These are phyloP conservation scores for Nicotiana undulata DNA, from an alignment of 257 asterid genomes.

Conservation along the genomic window DNA sequence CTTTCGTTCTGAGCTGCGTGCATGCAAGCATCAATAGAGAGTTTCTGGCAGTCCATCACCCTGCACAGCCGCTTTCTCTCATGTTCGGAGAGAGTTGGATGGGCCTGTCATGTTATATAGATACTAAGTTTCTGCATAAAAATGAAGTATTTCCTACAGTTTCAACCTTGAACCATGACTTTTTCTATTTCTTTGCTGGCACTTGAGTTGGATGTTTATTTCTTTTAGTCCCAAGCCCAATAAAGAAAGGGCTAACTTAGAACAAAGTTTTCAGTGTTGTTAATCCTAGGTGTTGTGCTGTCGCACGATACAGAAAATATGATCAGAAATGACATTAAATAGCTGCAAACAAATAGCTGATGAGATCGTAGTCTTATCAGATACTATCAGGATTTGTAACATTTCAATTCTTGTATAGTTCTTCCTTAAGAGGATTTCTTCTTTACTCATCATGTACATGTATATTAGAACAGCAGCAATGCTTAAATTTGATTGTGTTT, in stretches of 20 bases:
- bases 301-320: background rate
- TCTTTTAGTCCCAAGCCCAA: too few relatives aligned
- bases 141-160: background rate
- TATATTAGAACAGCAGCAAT: background rate
- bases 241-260: too few relatives aligned
- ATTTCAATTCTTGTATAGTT: background rate
- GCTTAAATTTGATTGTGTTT: background rate
- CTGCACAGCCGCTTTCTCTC: conserved; percentile 88
- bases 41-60: conserved; percentile 94
- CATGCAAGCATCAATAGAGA: conserved; percentile 93
- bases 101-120: conserved; percentile 45
- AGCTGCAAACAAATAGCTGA: background rate
- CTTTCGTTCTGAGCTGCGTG: conserved; percentile 96
- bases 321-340: background rate
- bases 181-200: too few relatives aligned
- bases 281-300: too few relatives aligned
- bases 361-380: background rate
- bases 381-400: background rate
- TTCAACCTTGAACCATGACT: too few relatives aligned
- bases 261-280: too few relatives aligned
- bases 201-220: too few relatives aligned
- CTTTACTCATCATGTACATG: background rate
- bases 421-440: background rate
- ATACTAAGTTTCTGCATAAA: background rate
- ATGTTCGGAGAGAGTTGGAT: conserved; percentile 74